A percentile compares a stretch with the other conserved stretches of the same genome.
Evolutionary conservation across 2,329 filamentous ascomycete species (phyloP).

Genomic region (Pseudocercospora musae): DNA sequence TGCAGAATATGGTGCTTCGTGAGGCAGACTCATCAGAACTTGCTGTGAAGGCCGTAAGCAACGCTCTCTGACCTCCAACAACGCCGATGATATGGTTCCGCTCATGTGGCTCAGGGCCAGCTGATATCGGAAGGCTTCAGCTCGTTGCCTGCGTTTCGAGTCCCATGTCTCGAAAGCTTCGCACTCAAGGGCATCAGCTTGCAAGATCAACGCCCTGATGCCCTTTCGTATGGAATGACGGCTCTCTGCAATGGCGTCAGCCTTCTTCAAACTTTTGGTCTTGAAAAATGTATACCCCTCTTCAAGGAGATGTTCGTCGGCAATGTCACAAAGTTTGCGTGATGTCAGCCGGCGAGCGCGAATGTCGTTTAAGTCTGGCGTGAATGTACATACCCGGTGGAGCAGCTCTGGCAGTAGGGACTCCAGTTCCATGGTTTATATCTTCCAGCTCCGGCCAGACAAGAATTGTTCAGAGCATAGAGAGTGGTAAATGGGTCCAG

Average conservation of each 20-base stretch:
- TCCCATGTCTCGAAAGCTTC: background rate
- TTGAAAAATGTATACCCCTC: background rate
- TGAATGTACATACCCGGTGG: background rate
- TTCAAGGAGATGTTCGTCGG: background rate
- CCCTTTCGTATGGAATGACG: background rate
- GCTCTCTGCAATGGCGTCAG: background rate
- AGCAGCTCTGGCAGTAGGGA: background rate
- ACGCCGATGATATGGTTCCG: background rate
- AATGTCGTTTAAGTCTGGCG: background rate
- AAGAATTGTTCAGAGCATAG: background rate
- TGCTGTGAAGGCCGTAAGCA: background rate
- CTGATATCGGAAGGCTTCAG: background rate
- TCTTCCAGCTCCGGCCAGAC: no score
- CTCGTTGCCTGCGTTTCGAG: background rate
- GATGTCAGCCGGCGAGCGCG: background rate
- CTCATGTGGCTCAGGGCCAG: background rate
- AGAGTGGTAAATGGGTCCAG: background rate
- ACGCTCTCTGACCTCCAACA: background rate
- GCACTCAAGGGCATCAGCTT: background rate
- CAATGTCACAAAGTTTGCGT: background rate
- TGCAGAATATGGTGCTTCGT: background rate
- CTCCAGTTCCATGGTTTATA: background rate
- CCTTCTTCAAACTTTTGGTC: background rate
- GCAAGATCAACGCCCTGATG: background rate
- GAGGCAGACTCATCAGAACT: background rate